Conservation (phyloP, 2,329 filamentous ascomycete species). For the Fusarium sp. region DNA sequence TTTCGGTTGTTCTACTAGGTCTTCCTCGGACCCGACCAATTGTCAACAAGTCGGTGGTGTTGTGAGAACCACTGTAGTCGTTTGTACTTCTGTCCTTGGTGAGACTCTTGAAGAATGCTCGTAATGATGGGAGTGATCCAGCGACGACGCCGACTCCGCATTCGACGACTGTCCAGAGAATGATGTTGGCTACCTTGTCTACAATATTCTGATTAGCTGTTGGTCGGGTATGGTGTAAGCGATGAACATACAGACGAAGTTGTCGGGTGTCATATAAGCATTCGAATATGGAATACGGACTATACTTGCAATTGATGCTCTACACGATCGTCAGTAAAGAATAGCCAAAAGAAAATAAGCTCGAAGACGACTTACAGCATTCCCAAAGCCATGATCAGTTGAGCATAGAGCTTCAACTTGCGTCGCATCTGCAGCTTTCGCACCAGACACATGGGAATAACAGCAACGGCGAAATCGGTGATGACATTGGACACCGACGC, state of each 20-base stretch:
- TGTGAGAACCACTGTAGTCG: not conserved
- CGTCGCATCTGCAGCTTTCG: conserved; percentile 26
- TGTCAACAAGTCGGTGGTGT: conserved; percentile 3
- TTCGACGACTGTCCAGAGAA: conserved; percentile 19
- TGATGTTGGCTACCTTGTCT: conserved; percentile 18
- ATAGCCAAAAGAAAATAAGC: too few relatives aligned
- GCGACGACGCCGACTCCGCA: conserved; percentile 3
- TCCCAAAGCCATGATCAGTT: conserved; percentile 16
- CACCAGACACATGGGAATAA: conserved; percentile 15
- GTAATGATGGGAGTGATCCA: conserved; percentile 7
- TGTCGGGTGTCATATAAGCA: not conserved
- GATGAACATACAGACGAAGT: not conserved
- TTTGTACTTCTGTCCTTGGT: conserved; percentile 7
- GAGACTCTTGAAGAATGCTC: conserved; percentile 16
- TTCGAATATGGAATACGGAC: conserved; percentile 20
- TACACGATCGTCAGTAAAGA: not conserved
- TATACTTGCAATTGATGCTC: conserved; percentile 20
- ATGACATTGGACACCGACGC: conserved; percentile 25
- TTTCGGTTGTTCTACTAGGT: not conserved
- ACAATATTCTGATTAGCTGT: not conserved
- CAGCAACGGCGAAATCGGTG: conserved; percentile 10
- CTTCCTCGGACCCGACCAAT: not conserved
- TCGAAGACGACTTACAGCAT: conserved; percentile 1
- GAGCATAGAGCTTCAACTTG: conserved; percentile 12
- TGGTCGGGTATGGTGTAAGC: too few relatives aligned